Evolutionary conservation across 208 protist species (phyloP).

Genomic region (Wallacemonas sp.): DNA sequence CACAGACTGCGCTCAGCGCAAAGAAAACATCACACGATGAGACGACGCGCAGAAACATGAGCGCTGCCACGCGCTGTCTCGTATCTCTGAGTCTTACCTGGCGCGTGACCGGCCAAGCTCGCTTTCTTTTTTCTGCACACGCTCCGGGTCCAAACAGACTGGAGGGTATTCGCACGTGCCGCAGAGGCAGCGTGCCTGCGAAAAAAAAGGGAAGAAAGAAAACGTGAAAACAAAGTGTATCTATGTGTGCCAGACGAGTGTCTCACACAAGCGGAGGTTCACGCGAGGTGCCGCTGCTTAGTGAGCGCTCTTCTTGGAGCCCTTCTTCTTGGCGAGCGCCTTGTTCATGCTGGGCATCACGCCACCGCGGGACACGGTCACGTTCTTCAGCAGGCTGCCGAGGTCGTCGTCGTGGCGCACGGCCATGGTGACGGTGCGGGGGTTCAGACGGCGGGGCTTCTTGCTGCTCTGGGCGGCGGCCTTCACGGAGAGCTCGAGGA

Average conservation of each 20-base stretch:
- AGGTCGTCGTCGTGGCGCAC: slow-evolving; percentile 84
- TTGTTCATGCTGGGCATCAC: slow-evolving; percentile 84
- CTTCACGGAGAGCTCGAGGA: slow-evolving; percentile 85
- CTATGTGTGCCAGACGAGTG: slow-evolving; percentile 2
- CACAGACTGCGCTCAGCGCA: no score
- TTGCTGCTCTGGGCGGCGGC: slow-evolving; percentile 58
- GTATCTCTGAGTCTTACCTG: no score
- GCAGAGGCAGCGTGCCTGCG: no score
- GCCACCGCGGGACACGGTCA: slow-evolving; percentile 77
- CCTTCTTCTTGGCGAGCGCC: slow-evolving; percentile 79
- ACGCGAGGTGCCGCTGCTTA: slow-evolving; percentile 44
- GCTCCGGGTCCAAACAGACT: neutral
- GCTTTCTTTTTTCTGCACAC: slow-evolving; percentile 7
- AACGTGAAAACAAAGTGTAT: slow-evolving; percentile 11
- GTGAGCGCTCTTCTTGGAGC: slow-evolving; percentile 53
- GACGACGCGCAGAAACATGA: no score
- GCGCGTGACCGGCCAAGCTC: no score
- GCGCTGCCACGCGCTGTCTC: no score
- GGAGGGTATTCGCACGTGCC: slow-evolving; percentile 8
- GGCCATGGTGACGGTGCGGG: slow-evolving; percentile 70
- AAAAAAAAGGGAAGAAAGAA: slow-evolving; percentile 11
- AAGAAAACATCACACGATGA: neutral
- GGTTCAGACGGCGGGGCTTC: slow-evolving; percentile 69
- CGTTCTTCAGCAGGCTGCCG: slow-evolving; percentile 53
- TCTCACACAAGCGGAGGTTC: slow-evolving; percentile 2